Percentiles rank a stretch among this genome's conserved stretches.
These are phyloP conservation scores for Hyparrhenia diplandra DNA, from an alignment of 176 grass and related monocot genomes.

Conservation along the genomic window DNA sequence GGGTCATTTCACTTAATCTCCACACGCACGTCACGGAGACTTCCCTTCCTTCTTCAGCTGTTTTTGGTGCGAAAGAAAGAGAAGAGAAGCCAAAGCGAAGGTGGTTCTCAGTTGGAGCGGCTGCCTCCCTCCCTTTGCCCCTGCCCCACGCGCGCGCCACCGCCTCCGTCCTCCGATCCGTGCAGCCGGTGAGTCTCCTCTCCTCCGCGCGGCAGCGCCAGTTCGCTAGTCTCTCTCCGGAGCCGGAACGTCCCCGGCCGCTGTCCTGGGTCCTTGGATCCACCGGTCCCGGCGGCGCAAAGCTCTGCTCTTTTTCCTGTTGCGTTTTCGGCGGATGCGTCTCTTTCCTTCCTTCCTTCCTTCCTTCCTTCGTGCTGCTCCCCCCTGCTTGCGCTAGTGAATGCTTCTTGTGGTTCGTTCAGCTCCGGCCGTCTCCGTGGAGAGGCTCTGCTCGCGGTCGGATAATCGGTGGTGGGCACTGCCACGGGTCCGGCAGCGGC, in stretches of 20 bases:
- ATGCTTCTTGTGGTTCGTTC: not conserved
- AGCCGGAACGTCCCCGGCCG: not conserved
- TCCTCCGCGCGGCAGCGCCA: not conserved
- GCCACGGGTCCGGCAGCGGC: not conserved
- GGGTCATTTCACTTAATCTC: not conserved
- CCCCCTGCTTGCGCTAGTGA: not conserved
- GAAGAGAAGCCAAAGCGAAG: not conserved
- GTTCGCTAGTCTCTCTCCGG: not conserved
- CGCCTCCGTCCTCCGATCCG: slow-evolving; percentile 2
- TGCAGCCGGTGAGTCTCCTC: slow-evolving; percentile 1
- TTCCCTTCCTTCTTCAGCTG: not conserved
- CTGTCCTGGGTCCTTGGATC: not conserved
- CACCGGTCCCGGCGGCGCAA: not conserved
- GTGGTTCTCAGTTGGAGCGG: not conserved
- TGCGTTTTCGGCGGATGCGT: not conserved
- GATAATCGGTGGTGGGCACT: not conserved
- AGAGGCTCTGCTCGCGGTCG: not conserved
- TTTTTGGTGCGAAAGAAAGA: slow-evolving; percentile 20
- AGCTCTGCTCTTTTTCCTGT: not conserved
- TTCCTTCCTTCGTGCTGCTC: not conserved
- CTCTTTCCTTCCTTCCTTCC: too few species aligned
- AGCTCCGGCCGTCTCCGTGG: not conserved
- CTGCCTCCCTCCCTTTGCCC: not conserved
- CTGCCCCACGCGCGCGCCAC: not conserved
- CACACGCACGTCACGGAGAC: not conserved